Percentiles rank a stretch among this genome's conserved stretches.
Evolutionary conservation across 2,329 filamentous ascomycete genomes (phyloP).

Genomic region (Arthrobotrys iridis): DNA sequence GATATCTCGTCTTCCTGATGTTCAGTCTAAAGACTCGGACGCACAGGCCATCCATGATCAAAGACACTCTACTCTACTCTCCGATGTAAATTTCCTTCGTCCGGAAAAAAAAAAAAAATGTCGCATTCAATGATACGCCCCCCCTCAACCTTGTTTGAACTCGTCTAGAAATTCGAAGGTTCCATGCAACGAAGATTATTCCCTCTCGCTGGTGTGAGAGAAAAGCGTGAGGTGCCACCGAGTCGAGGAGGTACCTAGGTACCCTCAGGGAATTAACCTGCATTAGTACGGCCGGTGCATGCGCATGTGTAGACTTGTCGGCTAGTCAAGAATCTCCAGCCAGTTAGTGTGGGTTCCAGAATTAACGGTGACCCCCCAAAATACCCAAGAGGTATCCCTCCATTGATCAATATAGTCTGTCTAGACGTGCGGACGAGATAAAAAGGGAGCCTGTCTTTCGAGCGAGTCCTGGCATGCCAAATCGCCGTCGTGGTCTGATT

Average conservation of each 20-base stretch:
- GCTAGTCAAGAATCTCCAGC: constrained; percentile 33
- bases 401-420: background rate
- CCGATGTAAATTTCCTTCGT: constrained; percentile 1
- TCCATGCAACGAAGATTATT: constrained; percentile 12
- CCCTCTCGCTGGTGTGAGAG: constrained; percentile 12
- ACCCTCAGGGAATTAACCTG: constrained; percentile 21
- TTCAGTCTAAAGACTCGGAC: background rate
- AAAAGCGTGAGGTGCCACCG: constrained; percentile 13
- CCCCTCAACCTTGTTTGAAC: constrained; percentile 18
- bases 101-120: constrained; percentile 42
- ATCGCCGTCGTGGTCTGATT: constrained; percentile 30
- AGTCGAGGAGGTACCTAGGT: constrained; percentile 18
- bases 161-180: constrained; percentile 7
- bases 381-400: no score
- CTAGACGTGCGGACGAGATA: constrained; percentile 30
- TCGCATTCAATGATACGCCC: constrained; percentile 26
- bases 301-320: constrained; percentile 9
- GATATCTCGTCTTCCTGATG: constrained; percentile 20
- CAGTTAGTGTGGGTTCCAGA: constrained; percentile 24
- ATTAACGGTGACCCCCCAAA: constrained; percentile 30
- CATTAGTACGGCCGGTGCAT: constrained; percentile 22
- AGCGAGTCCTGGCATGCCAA: background rate
- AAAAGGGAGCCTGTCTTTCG: constrained; percentile 32
- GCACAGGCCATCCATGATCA: constrained; percentile 11
- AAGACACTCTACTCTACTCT: background rate